Base-by-base conservation (phyloP, 2,329 filamentous ascomycete genomes). In the Sphaerulina vaccinii region DNA sequence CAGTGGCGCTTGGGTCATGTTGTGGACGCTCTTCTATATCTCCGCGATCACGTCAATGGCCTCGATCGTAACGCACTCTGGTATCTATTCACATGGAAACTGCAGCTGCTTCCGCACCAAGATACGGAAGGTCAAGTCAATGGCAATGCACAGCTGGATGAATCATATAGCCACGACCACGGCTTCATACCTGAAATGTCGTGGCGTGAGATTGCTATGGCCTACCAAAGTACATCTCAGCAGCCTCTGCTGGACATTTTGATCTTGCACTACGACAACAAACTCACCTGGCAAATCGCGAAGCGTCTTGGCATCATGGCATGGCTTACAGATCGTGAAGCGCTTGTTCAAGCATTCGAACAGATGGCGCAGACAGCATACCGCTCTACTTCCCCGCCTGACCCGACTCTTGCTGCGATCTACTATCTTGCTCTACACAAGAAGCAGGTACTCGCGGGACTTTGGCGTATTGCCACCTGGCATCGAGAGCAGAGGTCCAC, bases 381-480 rank as follows among this genome's bases (percentile, higher is more conserved):
- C 70, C 90, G 89, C 13, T 90, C 88, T 60, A 85, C 83, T 18
- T 90, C 96, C 24, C 81, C 87, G 51, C 93, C 90, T 68, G 92
- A 95, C 61, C 93, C 93, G 0, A 83, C 95, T 7, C 87, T 96
- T 64, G 97, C 93, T 71, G 89, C 86, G 59, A 74, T 99, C 7
- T 95, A 87, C 72, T 99, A 97, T 68, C 78, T 99, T 15, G 92
- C 95, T 0, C 78, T 99, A 59, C 65, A 65, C 50, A 97, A 96
- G 75, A 99, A 99, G 70, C 80, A 87, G 2, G 87, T 97, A 0
- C 80, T 99, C 1, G 82, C 95, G 59, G 91, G 90, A 0, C 77
- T 99, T 0, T 99, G 93, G 93, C 84, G 95, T 15, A 96, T 97
- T 82, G 91, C 93, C 5, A 83, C 77, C 35, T 93, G 93, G 85